Evolutionary conservation across 2,329 filamentous ascomycete species (phyloP).

Genomic region (Epichloe sp.): DNA sequence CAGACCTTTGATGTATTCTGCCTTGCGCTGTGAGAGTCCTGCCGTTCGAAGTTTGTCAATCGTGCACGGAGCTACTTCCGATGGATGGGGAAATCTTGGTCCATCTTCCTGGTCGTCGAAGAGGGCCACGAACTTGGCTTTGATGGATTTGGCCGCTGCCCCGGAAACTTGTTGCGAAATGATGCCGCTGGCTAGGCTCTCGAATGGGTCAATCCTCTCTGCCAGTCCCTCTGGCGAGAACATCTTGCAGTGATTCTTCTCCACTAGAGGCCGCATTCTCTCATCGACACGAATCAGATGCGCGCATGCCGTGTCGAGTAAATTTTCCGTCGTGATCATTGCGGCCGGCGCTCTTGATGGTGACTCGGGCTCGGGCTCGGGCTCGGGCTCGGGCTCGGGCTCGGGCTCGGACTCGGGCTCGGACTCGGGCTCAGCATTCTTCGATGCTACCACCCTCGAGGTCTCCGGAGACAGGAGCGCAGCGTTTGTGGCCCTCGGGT

Average conservation of each 20-base stretch:
- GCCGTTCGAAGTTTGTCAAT: slow-evolving; percentile 64
- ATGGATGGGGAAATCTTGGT: slow-evolving; percentile 58
- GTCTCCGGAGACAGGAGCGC: slow-evolving; percentile 59
- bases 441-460: slow-evolving; percentile 45
- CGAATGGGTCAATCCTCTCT: slow-evolving; percentile 80
- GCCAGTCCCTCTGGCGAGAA: slow-evolving; percentile 75
- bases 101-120: slow-evolving; percentile 37
- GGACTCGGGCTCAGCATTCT: slow-evolving; percentile 22
- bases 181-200: slow-evolving; percentile 70
- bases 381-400: neutral
- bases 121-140: slow-evolving; percentile 65
- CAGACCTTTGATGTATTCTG: slow-evolving; percentile 82
- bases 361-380: slow-evolving; percentile 25
- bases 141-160: slow-evolving; percentile 80
- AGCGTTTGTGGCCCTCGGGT: slow-evolving; percentile 54
- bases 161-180: slow-evolving; percentile 95
- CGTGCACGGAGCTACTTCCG: slow-evolving; percentile 50
- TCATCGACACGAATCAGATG: slow-evolving; percentile 64
- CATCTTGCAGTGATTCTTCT: slow-evolving; percentile 60
- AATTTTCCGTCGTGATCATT: slow-evolving; percentile 49
- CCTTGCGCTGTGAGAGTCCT: slow-evolving; percentile 85
- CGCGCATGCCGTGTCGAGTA: slow-evolving; percentile 62
- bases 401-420: slow-evolving; percentile 21
- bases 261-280: slow-evolving; percentile 57
- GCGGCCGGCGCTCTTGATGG: slow-evolving; percentile 26